phyloP scores from a whole-genome alignment of 202 grass and related monocot genomes.

The Cymbopogon flexuosus region DNA sequence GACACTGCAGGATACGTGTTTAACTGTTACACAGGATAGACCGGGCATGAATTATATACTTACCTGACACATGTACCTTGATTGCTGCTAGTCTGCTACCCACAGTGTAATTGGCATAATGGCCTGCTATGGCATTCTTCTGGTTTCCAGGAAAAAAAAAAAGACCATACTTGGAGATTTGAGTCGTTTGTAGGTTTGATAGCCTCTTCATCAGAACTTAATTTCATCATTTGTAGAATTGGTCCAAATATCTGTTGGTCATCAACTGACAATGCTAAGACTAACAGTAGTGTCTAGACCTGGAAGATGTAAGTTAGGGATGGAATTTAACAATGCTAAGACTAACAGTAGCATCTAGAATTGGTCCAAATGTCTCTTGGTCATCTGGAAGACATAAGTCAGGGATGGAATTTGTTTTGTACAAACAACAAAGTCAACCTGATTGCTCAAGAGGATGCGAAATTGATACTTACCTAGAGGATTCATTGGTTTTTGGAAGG shows the following conservation, averaged over 20 bases:
- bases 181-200: slow-evolving; percentile 83
- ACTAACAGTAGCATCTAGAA: no score
- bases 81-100: slow-evolving; percentile 53
- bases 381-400: not conserved
- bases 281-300: not conserved
- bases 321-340: no score
- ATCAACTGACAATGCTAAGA: slow-evolving; percentile 26
- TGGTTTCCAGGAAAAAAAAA: slow-evolving; percentile 55
- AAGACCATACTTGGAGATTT: slow-evolving; percentile 87
- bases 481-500: not conserved
- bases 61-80: slow-evolving; percentile 78
- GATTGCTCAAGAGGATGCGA: not conserved
- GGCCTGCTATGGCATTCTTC: slow-evolving; percentile 65
- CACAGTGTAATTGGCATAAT: slow-evolving; percentile 57
- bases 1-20: no score
- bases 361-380: no score
- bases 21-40: no score
- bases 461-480: not conserved
- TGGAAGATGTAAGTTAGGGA: no score
- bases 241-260: slow-evolving; percentile 70
- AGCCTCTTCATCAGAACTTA: slow-evolving; percentile 77
- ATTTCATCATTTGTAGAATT: slow-evolving; percentile 84
- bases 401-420: not conserved
- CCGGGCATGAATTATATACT: no score
- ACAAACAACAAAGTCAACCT: not conserved